Evolutionary conservation across 2,329 filamentous ascomycete genomes (phyloP).

Genomic region (Ophiostoma himal-ulmi): DNA sequence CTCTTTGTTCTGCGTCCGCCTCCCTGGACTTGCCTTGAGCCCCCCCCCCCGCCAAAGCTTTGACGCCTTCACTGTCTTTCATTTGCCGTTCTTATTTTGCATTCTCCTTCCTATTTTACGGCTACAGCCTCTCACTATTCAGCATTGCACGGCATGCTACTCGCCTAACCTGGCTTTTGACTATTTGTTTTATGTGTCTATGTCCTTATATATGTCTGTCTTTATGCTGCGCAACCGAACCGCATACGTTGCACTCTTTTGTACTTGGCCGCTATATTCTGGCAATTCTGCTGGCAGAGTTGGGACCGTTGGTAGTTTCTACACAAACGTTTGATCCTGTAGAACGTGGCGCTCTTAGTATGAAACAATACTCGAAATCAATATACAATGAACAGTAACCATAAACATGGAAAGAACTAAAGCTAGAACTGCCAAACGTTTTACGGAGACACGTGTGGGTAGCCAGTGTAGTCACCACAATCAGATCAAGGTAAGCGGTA

Average conservation of each 20-base stretch:
- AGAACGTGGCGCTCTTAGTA: neutral
- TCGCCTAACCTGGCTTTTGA: neutral
- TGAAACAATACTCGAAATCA: neutral
- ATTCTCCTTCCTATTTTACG: neutral
- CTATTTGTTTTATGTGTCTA: neutral
- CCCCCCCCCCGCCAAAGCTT: no score
- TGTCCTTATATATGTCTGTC: neutral
- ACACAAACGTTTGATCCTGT: neutral
- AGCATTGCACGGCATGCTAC: neutral
- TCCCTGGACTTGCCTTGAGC: neutral
- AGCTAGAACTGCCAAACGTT: neutral
- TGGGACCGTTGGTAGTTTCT: neutral
- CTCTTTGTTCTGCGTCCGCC: neutral
- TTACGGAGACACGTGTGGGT: neutral
- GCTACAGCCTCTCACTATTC: neutral
- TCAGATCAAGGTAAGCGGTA: neutral
- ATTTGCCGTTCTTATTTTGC: neutral
- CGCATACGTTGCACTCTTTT: neutral
- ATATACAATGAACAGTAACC: neutral
- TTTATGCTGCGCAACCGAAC: neutral
- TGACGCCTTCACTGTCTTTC: neutral
- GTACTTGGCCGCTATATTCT: no score
- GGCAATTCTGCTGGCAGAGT: no score
- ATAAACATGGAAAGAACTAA: no score
- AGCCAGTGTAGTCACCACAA: neutral